Percentiles rank a stretch among this genome's conserved stretches.
These are phyloP conservation scores for Orbilia ellipsospora DNA, from an alignment of 2,329 filamentous ascomycete species.

Conservation along the genomic window DNA sequence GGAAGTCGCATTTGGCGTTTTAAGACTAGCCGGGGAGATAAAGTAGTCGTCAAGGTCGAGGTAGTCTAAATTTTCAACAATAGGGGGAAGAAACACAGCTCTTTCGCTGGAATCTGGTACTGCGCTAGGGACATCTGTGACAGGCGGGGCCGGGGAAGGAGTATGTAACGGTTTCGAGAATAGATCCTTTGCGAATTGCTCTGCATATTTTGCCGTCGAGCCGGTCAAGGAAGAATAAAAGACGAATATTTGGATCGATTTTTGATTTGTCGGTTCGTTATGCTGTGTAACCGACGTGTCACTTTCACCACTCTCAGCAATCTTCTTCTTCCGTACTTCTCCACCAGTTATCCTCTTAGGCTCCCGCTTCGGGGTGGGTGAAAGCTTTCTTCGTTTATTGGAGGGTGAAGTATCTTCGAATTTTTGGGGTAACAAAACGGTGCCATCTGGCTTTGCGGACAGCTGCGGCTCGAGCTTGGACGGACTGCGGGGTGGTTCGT, in stretches of 20 bases:
- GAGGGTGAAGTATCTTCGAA: slow-evolving; percentile 36
- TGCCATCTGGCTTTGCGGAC: slow-evolving; percentile 44
- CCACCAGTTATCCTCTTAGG: slow-evolving; percentile 61
- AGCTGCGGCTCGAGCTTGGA: slow-evolving; percentile 51
- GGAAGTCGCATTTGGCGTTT: slow-evolving; percentile 67
- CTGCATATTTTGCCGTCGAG: slow-evolving; percentile 69
- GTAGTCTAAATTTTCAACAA: slow-evolving; percentile 81
- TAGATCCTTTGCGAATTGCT: slow-evolving; percentile 76
- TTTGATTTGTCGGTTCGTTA: slow-evolving; percentile 51
- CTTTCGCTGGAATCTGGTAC: slow-evolving; percentile 44
- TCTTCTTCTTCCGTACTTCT: slow-evolving; percentile 55
- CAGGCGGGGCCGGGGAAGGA: slow-evolving; percentile 34
- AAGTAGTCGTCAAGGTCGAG: slow-evolving; percentile 96
- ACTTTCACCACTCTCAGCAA: background rate
- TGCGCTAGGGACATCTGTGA: slow-evolving; percentile 1
- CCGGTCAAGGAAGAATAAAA: slow-evolving; percentile 93
- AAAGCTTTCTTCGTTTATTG: slow-evolving; percentile 33
- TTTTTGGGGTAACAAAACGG: slow-evolving; percentile 42
- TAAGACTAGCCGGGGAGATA: slow-evolving; percentile 74
- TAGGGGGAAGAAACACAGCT: slow-evolving; percentile 67
- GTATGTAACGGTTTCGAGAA: slow-evolving; percentile 55
- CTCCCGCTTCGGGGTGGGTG: slow-evolving; percentile 61
- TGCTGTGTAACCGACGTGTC: slow-evolving; percentile 11
- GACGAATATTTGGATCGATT: slow-evolving; percentile 74
- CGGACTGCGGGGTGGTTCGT: slow-evolving; percentile 35